Percentiles rank a stretch among this genome's conserved stretches.
phyloP scores from a whole-genome alignment of 352 stramenopile genomes.

The Albugo candida region DNA sequence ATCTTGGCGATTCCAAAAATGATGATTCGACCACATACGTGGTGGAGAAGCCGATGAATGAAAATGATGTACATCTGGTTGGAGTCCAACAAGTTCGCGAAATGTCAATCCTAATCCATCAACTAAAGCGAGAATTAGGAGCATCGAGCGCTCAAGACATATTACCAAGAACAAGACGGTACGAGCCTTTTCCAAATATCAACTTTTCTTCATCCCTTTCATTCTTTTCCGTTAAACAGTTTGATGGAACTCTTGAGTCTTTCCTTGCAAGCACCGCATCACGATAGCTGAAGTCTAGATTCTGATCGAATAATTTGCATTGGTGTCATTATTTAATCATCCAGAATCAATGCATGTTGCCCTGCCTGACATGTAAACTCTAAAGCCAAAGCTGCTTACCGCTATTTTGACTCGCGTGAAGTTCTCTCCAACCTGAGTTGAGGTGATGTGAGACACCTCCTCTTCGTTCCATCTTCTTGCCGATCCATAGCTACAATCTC shows the following conservation, averaged over 20 bases:
- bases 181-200: neutral
- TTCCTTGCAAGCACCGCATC: slow-evolving; percentile 22
- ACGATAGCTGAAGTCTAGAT: too few relatives aligned
- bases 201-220: neutral
- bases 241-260: slow-evolving; percentile 68
- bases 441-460: too few relatives aligned
- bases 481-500: too few relatives aligned
- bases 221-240: neutral
- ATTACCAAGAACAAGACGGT: slow-evolving; percentile 40
- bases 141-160: slow-evolving; percentile 55
- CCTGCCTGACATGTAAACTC: too few relatives aligned
- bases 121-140: slow-evolving; percentile 58
- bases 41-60: slow-evolving; percentile 17
- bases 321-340: too few relatives aligned
- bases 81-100: slow-evolving; percentile 52
- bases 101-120: slow-evolving; percentile 46
- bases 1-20: neutral
- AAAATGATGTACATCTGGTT: slow-evolving; percentile 14
- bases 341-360: too few relatives aligned
- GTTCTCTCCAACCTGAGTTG: too few relatives aligned
- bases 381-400: too few relatives aligned
- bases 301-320: too few relatives aligned
- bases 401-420: too few relatives aligned
- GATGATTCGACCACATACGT: slow-evolving; percentile 32
- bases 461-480: too few relatives aligned